Evolutionary conservation across 768 basidiomycete species (phyloP), one percentile per base, ranked within the genome.

Genomic region (Punctularia strigosozonata): DNA sequence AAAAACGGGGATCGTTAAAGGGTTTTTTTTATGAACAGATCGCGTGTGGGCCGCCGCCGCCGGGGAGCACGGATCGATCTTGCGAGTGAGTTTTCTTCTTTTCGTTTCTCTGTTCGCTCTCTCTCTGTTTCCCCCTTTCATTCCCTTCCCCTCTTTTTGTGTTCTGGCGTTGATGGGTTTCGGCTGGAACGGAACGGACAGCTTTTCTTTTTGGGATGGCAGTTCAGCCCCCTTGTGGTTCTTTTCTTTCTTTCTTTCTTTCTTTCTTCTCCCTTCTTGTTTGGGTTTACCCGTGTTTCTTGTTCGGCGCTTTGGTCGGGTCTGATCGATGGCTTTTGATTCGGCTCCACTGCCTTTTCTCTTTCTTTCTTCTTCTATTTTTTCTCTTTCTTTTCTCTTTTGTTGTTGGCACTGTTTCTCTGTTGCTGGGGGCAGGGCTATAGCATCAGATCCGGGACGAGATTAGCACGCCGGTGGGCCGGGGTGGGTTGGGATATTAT

Each of bases 31-130:
- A n/a, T n/a, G n/a, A n/a, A n/a, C n/a, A n/a, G 56, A 62, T 62
- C 33, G 61, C 61, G 15, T 63, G 62, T 44, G 54, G 56, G 22
- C 58, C 53, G 14, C 58, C 54, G 39, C 43, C 49, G 15, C 52
- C 54, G 20, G 53, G 45, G 13, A 46, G 45, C 18, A 48, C 41
- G 39, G 57, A 60, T 43, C 50, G 52, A 22, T 59, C 57, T 4
- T 61, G 60, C 60, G 56, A 51, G 60, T 61, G 43, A 49, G 60
- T 53, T 8, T 19, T 15, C 28, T n/a, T n/a, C n/a, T n/a, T n/a
- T n/a, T n/a, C 10, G 15, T 10, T 15, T 15, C 10, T 30, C 28
- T 15, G 10, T 30, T 10, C 10, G 10, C 28, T 15, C 15, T 30
- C 15, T 30, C 28, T 30, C 15, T 30, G 10, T 10, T 10, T 30